Conservation (phyloP, 164 flowering plant genomes). For the Chimonanthus salicifolius region DNA sequence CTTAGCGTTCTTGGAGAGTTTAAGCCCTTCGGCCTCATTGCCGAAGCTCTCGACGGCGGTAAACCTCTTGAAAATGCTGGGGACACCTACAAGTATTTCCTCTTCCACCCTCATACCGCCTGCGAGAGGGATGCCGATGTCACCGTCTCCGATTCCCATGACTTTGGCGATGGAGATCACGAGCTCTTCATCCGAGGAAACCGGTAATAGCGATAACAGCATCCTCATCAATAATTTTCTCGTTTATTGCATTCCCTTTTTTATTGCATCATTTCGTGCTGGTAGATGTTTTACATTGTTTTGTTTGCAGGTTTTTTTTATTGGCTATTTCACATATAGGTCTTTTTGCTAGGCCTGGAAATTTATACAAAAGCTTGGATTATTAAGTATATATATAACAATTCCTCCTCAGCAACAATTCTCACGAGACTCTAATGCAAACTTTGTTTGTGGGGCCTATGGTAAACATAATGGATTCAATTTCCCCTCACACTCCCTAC, state of each 20-base stretch:
- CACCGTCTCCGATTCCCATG: conserved; percentile 26
- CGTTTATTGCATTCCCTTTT: not conserved
- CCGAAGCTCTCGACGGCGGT: conserved; percentile 83
- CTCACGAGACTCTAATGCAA: too few species aligned
- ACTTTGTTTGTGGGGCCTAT: too few species aligned
- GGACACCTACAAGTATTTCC: conserved; percentile 62
- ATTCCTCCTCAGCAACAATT: too few species aligned
- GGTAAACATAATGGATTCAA: too few species aligned
- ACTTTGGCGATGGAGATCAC: conserved; percentile 44
- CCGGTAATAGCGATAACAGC: conserved; percentile 30
- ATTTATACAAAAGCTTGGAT: too few species aligned
- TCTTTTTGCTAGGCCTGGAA: too few species aligned
- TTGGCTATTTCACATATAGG: too few species aligned
- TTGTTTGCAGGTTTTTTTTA: too few species aligned
- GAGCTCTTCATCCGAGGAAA: conserved; percentile 93
- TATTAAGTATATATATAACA: too few species aligned
- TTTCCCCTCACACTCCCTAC: too few species aligned
- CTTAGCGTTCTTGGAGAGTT: conserved; percentile 79
- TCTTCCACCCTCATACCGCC: conserved; percentile 56
- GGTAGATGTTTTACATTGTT: too few species aligned
- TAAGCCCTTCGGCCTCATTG: conserved; percentile 86
- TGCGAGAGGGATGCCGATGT: conserved; percentile 34
- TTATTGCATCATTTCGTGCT: too few species aligned
- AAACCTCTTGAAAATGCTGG: conserved; percentile 36
- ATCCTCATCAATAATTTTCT: not conserved